These are phyloP conservation scores for Phlyctochytrium bullatum DNA, from an alignment of 192 early-diverging fungal genomes.

Conservation along the genomic window DNA sequence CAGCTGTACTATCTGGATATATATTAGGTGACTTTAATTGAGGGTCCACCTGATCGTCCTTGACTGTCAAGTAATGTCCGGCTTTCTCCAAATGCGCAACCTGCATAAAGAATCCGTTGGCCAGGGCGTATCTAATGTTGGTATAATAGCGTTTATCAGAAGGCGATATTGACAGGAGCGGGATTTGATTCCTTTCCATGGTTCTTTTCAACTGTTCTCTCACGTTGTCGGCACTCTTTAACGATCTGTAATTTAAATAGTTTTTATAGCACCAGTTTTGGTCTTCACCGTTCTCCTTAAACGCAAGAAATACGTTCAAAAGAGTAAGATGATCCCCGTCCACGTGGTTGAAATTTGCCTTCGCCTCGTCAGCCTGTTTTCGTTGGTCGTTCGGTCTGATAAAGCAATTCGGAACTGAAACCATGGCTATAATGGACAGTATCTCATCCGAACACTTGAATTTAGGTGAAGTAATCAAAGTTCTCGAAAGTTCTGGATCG, in stretches of 20 bases:
- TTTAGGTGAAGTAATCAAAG: slow-evolving; percentile 81
- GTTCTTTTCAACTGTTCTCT: slow-evolving; percentile 82
- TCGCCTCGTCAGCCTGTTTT: slow-evolving; percentile 85
- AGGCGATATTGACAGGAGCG: slow-evolving; percentile 68
- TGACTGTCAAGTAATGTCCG: slow-evolving; percentile 87
- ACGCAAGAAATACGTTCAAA: slow-evolving; percentile 96
- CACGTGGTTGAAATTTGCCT: slow-evolving; percentile 87
- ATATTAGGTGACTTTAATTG: slow-evolving; percentile 9
- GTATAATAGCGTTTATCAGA: slow-evolving; percentile 72
- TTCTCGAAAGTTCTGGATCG: slow-evolving; percentile 93
- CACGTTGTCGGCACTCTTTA: slow-evolving; percentile 92
- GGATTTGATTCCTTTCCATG: slow-evolving; percentile 71
- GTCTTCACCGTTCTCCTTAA: slow-evolving; percentile 71
- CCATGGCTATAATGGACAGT: slow-evolving; percentile 90
- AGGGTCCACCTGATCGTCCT: slow-evolving; percentile 86
- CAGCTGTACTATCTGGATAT: slow-evolving; percentile 68
- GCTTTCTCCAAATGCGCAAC: slow-evolving; percentile 85
- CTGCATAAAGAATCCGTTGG: slow-evolving; percentile 98
- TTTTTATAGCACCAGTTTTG: slow-evolving; percentile 91
- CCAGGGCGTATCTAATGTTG: slow-evolving; percentile 86
- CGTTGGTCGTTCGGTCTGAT: slow-evolving; percentile 88
- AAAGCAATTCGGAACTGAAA: slow-evolving; percentile 86
- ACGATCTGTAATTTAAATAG: slow-evolving; percentile 83
- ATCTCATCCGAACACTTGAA: slow-evolving; percentile 92
- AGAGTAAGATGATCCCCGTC: slow-evolving; percentile 97